These are phyloP conservation scores for Jacaranda copaia DNA, from an alignment of 257 asterid species.

Conservation along the genomic window DNA sequence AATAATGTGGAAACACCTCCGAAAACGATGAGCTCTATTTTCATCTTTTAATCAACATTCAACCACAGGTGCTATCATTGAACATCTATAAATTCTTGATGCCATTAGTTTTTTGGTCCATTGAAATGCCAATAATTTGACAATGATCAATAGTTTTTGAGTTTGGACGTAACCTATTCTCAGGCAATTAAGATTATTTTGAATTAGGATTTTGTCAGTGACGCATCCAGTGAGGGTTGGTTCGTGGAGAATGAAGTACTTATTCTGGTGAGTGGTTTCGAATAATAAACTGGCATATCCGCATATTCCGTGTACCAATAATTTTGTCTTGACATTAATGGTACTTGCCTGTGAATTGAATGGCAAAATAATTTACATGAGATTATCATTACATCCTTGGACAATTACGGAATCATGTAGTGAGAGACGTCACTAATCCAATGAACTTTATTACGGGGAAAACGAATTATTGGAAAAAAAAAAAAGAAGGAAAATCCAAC, in stretches of 20 bases:
- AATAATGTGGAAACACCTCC: conserved; percentile 18
- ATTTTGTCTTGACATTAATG: not conserved
- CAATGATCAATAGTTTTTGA: no score
- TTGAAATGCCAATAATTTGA: no score
- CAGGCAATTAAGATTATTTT: no score
- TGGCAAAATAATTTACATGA: no score
- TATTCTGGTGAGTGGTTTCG: not conserved
- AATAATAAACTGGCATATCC: conserved; percentile 12
- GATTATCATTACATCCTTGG: not conserved
- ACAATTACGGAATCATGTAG: not conserved
- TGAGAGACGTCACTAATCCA: not conserved
- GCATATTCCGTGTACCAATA: conserved; percentile 38
- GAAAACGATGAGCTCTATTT: conserved; percentile 15
- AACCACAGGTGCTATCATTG: conserved; percentile 21
- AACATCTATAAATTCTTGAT: not conserved
- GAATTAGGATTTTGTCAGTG: no score
- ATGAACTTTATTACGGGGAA: not conserved
- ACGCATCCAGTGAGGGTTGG: not conserved
- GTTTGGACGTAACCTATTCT: no score
- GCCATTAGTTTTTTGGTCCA: no score
- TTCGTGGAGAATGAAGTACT: not conserved
- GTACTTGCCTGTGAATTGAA: not conserved
- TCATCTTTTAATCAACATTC: not conserved
- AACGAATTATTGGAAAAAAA: no score
- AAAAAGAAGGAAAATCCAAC: no score